Evolutionary conservation across 2,329 filamentous ascomycete species (phyloP), one percentile per base, ranked within the genome.

Genomic region (Microcera coccophila): DNA sequence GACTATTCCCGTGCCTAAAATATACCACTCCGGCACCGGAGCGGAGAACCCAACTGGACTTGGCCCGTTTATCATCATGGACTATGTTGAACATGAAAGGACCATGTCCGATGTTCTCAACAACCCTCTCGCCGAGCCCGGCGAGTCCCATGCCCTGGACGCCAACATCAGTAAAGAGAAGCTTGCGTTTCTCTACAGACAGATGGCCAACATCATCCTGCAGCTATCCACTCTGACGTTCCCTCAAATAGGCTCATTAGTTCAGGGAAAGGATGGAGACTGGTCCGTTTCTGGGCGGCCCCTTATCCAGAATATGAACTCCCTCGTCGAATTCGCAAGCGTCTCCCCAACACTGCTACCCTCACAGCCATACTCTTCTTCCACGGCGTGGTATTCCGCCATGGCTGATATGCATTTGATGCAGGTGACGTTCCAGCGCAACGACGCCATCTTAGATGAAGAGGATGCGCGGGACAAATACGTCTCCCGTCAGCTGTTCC

Each of bases 201-300:
- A 73, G 46, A 60, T 73, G 43, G 70, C 70, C 12, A 60, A 65
- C 20, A 67, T 72, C 29, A 18, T 72, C 12, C 57, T 74, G 4
- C 62, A 72, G 42, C 61, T 74, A 2, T 65, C 57, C n/a, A 53
- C 5, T 4, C 51, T 61, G 1, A 60, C 50, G 1, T 65, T 72
- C 19, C 35, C 58, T 19, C 51, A 52, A 20, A 71, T 74, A 21
- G 69, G 70, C 1, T 67, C 62, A 9, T 50, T 71, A 2, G 38
- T 11, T 8, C 9, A 33, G 31, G 31, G 31, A 10, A 39, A 54
- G 2, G 48, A 57, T 11, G 41, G n/a, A 57, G 16, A 52, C 56
- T 17, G 46, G 22, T 20, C 61, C 34, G 60, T 66, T 7, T 47
- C 44, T 9, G 55, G 56, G 26, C 55, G 65, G 19, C 68, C 67